Evolutionary conservation across 495 filamentous ascomycete genomes (phyloP), one percentile per base, ranked within the genome.

Genomic region (Penicillium riverlandense): DNA sequence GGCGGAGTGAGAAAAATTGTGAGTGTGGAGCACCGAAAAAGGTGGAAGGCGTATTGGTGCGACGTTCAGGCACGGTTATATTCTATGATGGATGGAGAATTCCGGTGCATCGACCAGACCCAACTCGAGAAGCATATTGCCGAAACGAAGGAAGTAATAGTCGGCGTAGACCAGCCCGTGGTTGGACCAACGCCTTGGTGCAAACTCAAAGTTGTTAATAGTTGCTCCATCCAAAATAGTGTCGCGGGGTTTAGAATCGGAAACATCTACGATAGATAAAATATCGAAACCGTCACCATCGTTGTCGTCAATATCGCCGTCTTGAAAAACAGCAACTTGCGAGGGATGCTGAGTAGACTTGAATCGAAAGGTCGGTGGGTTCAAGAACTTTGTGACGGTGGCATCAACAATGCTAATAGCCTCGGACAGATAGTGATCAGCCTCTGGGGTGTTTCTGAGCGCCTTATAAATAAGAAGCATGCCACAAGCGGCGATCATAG

Each of bases 81-180:
- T 22, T 22, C 22, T 4, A 6, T 22, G 22, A 22, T 6, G 4
- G 22, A 6, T 22, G 3, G 12, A 15, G 22, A 13, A 14, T 14
- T 6, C 11, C 54, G 29, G 12, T 1, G 37, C 34, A 33, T 42
- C 35, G 32, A 37, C 36, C 38, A 55, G 3, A 2, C 46, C 58
- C 44, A 59, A 31, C 0, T 54, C 49, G 0, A 56, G 36, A n/a
- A 62, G 32, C 50, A 54, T 57, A 44, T 75, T 75, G n/a, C 71
- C 69, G 27, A 69, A 61, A 41, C 67, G 54, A 27, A 75, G 40
- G 29, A 75, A 63, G 47, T 71, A 75, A 54, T 73, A 75, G 44
- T 72, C 70, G 0, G 64, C 71, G 54, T 75, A 75, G 5, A 73
- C 71, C 8, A 75, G 46, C 12, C 69, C 71, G 41, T 67, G 66